phyloP scores from a whole-genome alignment of 2,329 filamentous ascomycete species.

The Curvularia verruculosa region DNA sequence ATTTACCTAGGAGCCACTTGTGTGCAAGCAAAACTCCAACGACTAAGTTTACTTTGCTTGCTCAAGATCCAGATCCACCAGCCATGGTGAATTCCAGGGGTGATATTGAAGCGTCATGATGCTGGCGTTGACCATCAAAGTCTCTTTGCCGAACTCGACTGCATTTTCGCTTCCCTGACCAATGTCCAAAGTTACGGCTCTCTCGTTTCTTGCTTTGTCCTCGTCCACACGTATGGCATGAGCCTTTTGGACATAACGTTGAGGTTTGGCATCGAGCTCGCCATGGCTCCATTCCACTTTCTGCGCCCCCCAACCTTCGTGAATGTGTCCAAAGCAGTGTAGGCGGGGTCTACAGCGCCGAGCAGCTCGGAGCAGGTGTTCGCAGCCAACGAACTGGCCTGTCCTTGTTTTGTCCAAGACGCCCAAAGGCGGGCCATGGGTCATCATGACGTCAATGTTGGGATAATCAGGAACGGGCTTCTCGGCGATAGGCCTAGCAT shows the following conservation, averaged over 20 bases:
- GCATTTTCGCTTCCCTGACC: slow-evolving; percentile 31
- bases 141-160: slow-evolving; percentile 57
- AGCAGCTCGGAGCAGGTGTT: slow-evolving; percentile 59
- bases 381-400: slow-evolving; percentile 58
- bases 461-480: slow-evolving; percentile 54
- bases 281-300: slow-evolving; percentile 47
- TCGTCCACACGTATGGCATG: slow-evolving; percentile 27
- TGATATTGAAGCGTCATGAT: slow-evolving; percentile 59
- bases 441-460: slow-evolving; percentile 63
- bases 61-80: slow-evolving; percentile 60
- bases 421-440: slow-evolving; percentile 63
- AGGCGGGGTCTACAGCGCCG: slow-evolving; percentile 58
- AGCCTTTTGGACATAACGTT: slow-evolving; percentile 26
- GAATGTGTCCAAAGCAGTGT: slow-evolving; percentile 70
- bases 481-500: slow-evolving; percentile 36
- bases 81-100: slow-evolving; percentile 60
- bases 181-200: slow-evolving; percentile 41
- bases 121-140: slow-evolving; percentile 64
- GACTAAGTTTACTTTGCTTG: slow-evolving; percentile 11
- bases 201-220: slow-evolving; percentile 26
- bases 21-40: neutral
- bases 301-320: slow-evolving; percentile 56
- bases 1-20: neutral
- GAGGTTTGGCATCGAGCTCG: slow-evolving; percentile 23
- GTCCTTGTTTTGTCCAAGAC: slow-evolving; percentile 55